A percentile compares a stretch with the other conserved stretches of the same genome.
These are phyloP conservation scores for Lentinula sp. DNA, from an alignment of 768 basidiomycete species.

Conservation along the genomic window DNA sequence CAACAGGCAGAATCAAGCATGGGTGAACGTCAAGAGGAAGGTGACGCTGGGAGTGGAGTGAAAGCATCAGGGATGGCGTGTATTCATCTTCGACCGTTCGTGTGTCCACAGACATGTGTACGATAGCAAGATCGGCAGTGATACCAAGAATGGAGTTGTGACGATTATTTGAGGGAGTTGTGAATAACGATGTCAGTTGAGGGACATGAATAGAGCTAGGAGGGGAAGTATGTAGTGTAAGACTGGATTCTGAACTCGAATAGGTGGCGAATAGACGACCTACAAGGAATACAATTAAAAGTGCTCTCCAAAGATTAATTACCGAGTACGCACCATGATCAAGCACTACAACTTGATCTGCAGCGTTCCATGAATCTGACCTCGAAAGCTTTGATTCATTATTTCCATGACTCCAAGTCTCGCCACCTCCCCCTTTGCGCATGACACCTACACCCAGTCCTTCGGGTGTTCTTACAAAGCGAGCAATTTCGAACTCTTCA, in stretches of 20 bases:
- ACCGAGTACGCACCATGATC: slow-evolving; percentile 43
- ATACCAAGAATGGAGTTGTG: slow-evolving; percentile 62
- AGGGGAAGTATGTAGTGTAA: slow-evolving; percentile 52
- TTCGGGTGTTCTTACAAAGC: slow-evolving; percentile 74
- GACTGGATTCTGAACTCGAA: slow-evolving; percentile 30
- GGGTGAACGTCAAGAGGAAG: slow-evolving; percentile 48
- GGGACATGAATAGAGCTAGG: slow-evolving; percentile 38
- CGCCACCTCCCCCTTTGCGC: slow-evolving; percentile 49
- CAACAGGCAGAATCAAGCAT: slow-evolving; percentile 66
- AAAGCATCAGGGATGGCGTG: slow-evolving; percentile 19
- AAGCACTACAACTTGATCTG: slow-evolving; percentile 67
- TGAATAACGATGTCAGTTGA: slow-evolving; percentile 53
- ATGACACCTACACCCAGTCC: slow-evolving; percentile 69
- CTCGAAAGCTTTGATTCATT: slow-evolving; percentile 42
- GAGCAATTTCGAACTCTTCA: slow-evolving; percentile 48
- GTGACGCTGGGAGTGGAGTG: slow-evolving; percentile 37
- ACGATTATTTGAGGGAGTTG: slow-evolving; percentile 47
- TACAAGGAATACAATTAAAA: not conserved
- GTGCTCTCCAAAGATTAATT: not conserved
- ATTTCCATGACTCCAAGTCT: slow-evolving; percentile 54
- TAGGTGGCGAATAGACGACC: slow-evolving; percentile 56
- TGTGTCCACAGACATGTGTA: slow-evolving; percentile 32
- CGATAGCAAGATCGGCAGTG: slow-evolving; percentile 51
- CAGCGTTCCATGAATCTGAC: slow-evolving; percentile 44
- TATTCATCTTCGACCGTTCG: slow-evolving; percentile 15